A percentile compares a stretch with the other conserved stretches of the same genome.
Evolutionary conservation across 768 basidiomycete species (phyloP).

Genomic region (Porpolomopsis calyptriformis): DNA sequence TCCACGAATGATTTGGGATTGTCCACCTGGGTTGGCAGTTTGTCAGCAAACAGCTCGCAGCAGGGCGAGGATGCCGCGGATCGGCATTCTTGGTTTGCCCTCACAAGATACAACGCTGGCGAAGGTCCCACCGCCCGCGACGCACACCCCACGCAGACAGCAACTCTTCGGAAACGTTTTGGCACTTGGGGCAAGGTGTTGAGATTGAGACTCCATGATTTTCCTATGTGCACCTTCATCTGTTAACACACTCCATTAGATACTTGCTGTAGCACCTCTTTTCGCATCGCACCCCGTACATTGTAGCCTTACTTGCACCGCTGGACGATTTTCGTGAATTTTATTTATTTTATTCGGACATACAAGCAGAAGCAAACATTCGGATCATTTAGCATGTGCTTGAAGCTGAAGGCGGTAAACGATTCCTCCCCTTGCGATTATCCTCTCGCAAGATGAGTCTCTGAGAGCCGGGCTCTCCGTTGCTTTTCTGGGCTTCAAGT

Average conservation of each 20-base stretch:
- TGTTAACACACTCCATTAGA: background rate
- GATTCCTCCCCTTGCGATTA: constrained; percentile 5
- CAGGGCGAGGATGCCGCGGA: constrained; percentile 1
- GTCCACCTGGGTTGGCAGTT: constrained; percentile 22
- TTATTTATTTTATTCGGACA: too few relatives aligned
- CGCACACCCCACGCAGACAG: too few relatives aligned
- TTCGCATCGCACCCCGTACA: background rate
- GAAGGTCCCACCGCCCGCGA: too few relatives aligned
- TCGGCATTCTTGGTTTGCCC: constrained; percentile 14
- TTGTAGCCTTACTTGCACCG: background rate
- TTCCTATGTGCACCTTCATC: constrained; percentile 11
- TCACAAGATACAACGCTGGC: constrained; percentile 10
- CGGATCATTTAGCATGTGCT: background rate
- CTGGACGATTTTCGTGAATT: background rate
- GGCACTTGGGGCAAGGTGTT: constrained; percentile 13
- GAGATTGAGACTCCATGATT: constrained; percentile 16
- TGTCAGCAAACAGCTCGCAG: constrained; percentile 13
- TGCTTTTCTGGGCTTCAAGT: background rate
- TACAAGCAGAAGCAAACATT: too few relatives aligned
- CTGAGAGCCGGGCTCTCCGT: constrained; percentile 27
- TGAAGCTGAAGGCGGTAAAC: too few relatives aligned
- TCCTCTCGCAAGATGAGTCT: constrained; percentile 20
- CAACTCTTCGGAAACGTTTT: constrained; percentile 14
- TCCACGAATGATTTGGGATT: constrained; percentile 20
- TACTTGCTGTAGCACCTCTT: background rate